These are phyloP conservation scores for Atkinsonella hypoxylon DNA, from an alignment of 2,329 filamentous ascomycete species.

Conservation along the genomic window DNA sequence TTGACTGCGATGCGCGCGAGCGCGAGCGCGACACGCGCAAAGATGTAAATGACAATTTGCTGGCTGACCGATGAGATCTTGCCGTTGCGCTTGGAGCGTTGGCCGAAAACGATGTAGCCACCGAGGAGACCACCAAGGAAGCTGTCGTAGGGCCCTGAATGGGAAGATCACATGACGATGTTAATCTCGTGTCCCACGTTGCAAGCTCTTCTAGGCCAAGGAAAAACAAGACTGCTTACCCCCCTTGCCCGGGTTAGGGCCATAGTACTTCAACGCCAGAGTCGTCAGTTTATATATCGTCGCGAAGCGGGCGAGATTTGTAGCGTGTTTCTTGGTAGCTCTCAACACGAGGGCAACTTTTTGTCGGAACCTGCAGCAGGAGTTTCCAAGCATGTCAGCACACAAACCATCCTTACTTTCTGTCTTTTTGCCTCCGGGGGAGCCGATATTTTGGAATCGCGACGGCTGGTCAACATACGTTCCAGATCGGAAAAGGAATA, in stretches of 20 bases:
- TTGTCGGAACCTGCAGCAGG: slow-evolving; percentile 45
- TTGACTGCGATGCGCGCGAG: slow-evolving; percentile 74
- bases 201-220: neutral
- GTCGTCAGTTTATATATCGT: slow-evolving; percentile 79
- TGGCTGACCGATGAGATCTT: slow-evolving; percentile 74
- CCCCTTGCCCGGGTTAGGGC: slow-evolving; percentile 47
- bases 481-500: slow-evolving; percentile 89
- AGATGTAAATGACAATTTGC: slow-evolving; percentile 97
- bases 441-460: neutral
- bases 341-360: slow-evolving; percentile 69
- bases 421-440: neutral
- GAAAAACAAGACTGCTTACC: slow-evolving; percentile 17
- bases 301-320: slow-evolving; percentile 85
- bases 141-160: slow-evolving; percentile 59
- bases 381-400: neutral
- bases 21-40: slow-evolving; percentile 78
- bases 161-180: slow-evolving; percentile 9
- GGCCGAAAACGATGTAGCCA: slow-evolving; percentile 86
- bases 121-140: slow-evolving; percentile 81
- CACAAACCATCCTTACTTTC: neutral
- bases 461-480: slow-evolving; percentile 40
- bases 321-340: slow-evolving; percentile 81
- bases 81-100: slow-evolving; percentile 47
- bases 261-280: slow-evolving; percentile 57
- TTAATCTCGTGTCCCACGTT: neutral